Base-by-base conservation (phyloP, 192 early-diverging fungal species). In the Coemansia sp. region DNA sequence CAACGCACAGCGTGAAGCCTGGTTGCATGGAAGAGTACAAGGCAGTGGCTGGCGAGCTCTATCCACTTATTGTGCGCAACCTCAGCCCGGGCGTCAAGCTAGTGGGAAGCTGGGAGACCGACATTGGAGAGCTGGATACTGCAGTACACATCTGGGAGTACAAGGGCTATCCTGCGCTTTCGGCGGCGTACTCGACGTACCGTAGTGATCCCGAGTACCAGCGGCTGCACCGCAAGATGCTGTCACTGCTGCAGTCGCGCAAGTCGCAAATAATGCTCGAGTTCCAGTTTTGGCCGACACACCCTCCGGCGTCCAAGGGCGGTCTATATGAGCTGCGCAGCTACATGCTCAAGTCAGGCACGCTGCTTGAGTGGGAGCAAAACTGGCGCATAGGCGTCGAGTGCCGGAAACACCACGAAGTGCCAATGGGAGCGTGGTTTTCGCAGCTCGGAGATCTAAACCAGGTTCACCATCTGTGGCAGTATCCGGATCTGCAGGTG, bases 381-480 rank as follows among this genome's bases (percentile, higher is more conserved):
- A 86, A 93, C 73, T 95, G 93, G 95, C 83, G 88, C 20, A 82
- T 86, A 28, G 95, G 95, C 60, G 83, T 97, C 18, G 92, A 95
- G 58, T 94, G 90, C 65, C 83, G 95, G 25, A 81, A 85, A 46
- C 87, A 93, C 71, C 90, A 91, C 68, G 93, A 93, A 67, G 88
- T 91, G 63, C 95, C 93, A 25, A 89, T 97, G 56, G 95, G 95
- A 12, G 95, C 93, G 4, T 97, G 95, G 95, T 97, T 97, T 71
- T 89, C 86, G 44, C 95, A 97, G 80, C 83, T 96, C 24, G 93
- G 93, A 20, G 71, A 84, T 17, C 73, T 97, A 44, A 93, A 95
- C 72, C 86, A 85, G 60, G 95, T 97, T 4, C 93, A 95, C 71
- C 95, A 97, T 58, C 86, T 94, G 82, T 93, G 93, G 93, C 85